Base-by-base conservation (phyloP, 2,329 filamentous ascomycete genomes). In the Sporothrix brunneoviolacea region DNA sequence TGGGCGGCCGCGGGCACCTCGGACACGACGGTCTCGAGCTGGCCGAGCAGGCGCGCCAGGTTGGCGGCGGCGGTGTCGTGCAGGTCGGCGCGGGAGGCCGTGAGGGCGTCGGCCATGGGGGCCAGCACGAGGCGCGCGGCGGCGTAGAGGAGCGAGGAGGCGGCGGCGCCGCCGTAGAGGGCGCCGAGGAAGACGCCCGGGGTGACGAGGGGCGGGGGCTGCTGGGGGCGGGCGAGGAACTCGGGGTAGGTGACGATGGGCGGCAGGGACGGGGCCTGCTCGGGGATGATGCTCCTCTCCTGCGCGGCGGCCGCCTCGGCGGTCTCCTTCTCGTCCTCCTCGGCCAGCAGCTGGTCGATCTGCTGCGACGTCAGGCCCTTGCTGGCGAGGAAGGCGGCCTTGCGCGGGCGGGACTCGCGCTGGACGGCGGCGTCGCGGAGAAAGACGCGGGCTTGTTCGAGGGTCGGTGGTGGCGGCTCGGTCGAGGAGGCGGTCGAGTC, bases 401-500 rank as follows among this genome's bases (percentile, higher is more conserved):
- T 95, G 66, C 82, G 83, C 50, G 88, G 84, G 39, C 75, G 74
- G 0, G 84, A 74, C 30, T 84, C 81, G 65, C 84, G 71, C 52
- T 77, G 80, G 51, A 95, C 86, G 18, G 76, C 73, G 8, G 86
- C 81, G 54, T 94, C 84, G 45, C 86, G 73, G 4, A 96, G 76
- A 62, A 95, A 96, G 48, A 74, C 79, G 38, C 77, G 75, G 24
- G 90, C 89, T 62, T 89, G 80, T 15, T 88, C 80, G 32, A 87
- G 48, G 24, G 60, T 64, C 7, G 52, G 51, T 1, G 48, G 24
- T 12, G 28, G 8, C 6, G 41, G 27, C 33, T 9, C 9, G 7
- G 32, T 43, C 44, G n/a, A 30, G 24, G 24, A 28, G 24, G 24
- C 8, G 30, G 18, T 32, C 12, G 37, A n/a, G 24, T 33, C n/a